phyloP scores from a whole-genome alignment of 2,329 filamentous ascomycete species.

The Sporothrix euskadiensis region DNA sequence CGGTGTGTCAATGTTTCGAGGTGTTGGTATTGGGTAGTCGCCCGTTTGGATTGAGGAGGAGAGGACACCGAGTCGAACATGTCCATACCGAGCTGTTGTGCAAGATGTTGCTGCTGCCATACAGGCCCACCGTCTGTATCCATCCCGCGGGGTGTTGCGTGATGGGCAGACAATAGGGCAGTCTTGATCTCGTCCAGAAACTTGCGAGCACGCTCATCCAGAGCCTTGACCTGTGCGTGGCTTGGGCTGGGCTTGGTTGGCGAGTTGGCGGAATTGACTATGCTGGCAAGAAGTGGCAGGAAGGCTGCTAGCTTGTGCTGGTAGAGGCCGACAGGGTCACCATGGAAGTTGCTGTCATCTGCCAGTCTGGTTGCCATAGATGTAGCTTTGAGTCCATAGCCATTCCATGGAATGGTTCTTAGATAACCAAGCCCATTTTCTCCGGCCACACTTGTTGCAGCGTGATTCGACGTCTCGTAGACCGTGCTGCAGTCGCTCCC shows the following conservation, averaged over 20 bases:
- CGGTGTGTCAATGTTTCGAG: conserved; percentile 34
- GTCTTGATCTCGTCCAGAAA: conserved; percentile 31
- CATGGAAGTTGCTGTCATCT: neutral
- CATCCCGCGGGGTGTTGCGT: neutral
- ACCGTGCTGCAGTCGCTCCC: neutral
- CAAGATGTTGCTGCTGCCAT: neutral
- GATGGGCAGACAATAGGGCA: conserved; percentile 6
- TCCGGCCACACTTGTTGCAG: neutral
- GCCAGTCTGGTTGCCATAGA: no score
- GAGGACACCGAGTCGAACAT: neutral
- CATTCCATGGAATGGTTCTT: neutral
- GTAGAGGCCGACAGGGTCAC: conserved; percentile 33
- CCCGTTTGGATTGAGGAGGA: neutral
- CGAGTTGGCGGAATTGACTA: conserved; percentile 35
- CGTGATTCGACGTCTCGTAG: conserved; percentile 21
- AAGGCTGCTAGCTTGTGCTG: conserved; percentile 32
- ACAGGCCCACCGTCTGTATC: no score
- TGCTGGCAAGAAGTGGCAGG: conserved; percentile 32
- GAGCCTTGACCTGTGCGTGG: conserved; percentile 45
- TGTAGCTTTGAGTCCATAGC: neutral
- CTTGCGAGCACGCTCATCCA: conserved; percentile 39
- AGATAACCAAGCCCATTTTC: neutral
- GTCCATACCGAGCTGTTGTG: neutral
- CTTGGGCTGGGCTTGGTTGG: conserved; percentile 35
- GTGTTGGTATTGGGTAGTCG: conserved; percentile 31